Evolutionary conservation across 1,284 basidiomycete genomes (phyloP).

Genomic region (Exobasidium rhododendri): DNA sequence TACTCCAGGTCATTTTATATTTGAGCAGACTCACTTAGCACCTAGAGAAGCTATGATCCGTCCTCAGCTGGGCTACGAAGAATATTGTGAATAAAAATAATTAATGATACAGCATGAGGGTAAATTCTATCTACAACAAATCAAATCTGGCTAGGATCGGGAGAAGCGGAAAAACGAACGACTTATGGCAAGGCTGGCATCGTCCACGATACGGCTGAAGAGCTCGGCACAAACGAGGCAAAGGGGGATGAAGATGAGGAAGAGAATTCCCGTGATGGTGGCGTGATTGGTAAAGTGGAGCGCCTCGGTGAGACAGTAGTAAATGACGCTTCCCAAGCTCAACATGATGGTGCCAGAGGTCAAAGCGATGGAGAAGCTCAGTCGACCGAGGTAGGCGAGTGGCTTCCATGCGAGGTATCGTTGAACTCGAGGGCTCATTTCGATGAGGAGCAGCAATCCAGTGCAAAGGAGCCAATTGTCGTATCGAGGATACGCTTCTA

Average conservation of each 20-base stretch:
- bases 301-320: conserved; percentile 23
- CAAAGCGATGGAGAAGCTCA: conserved; percentile 34
- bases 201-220: conserved; percentile 26
- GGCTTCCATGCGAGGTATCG: conserved; percentile 13
- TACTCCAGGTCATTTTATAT: too few relatives aligned
- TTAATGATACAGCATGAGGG: too few relatives aligned
- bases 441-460: conserved; percentile 30
- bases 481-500: conserved; percentile 31
- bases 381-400: conserved; percentile 25
- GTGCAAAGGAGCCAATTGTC: conserved; percentile 40
- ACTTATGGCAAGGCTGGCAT: conserved; percentile 18
- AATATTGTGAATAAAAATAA: too few relatives aligned
- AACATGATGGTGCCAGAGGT: conserved; percentile 36
- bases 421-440: conserved; percentile 19
- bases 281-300: conserved; percentile 20
- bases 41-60: too few relatives aligned
- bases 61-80: too few relatives aligned
- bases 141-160: conserved; percentile 2
- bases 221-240: conserved; percentile 19
- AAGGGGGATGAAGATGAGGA: conserved; percentile 20
- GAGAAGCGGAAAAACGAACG: conserved; percentile 28
- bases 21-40: too few relatives aligned
- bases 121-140: too few relatives aligned
- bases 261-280: not conserved
- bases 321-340: conserved; percentile 29